These are phyloP conservation scores for Hypomontagnella monticulosa DNA, from an alignment of 495 filamentous ascomycete genomes.

Conservation along the genomic window DNA sequence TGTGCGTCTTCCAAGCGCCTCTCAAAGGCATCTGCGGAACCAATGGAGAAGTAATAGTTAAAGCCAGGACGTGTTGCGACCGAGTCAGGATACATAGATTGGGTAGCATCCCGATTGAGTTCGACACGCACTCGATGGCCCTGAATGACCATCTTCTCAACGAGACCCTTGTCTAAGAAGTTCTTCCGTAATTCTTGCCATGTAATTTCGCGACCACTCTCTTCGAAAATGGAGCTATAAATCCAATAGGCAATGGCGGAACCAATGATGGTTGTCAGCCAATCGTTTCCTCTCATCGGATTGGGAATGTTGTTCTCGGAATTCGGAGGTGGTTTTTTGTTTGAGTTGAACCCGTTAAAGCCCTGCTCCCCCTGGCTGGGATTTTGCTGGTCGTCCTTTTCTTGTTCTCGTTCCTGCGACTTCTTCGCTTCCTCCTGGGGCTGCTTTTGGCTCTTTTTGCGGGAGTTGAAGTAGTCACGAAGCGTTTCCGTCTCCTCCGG, in stretches of 20 bases:
- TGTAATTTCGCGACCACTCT: slow-evolving; percentile 77
- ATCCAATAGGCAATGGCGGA: slow-evolving; percentile 43
- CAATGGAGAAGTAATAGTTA: slow-evolving; percentile 94
- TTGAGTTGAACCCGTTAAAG: slow-evolving; percentile 35
- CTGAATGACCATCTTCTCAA: slow-evolving; percentile 88
- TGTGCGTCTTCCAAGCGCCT: slow-evolving; percentile 86
- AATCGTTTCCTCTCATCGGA: slow-evolving; percentile 37
- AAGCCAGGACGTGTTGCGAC: slow-evolving; percentile 73
- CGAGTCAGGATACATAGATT: slow-evolving; percentile 83
- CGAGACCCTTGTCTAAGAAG: slow-evolving; percentile 94
- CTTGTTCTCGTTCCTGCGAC: slow-evolving; percentile 33
- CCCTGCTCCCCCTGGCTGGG: slow-evolving; percentile 26
- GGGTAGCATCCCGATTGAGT: slow-evolving; percentile 81
- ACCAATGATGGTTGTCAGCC: slow-evolving; percentile 34
- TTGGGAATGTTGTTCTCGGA: slow-evolving; percentile 25
- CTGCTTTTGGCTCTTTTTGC: background rate
- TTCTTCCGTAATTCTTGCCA: slow-evolving; percentile 95
- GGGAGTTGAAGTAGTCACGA: background rate
- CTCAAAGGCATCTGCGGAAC: slow-evolving; percentile 93
- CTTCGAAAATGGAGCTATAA: slow-evolving; percentile 41
- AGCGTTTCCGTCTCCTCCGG: slow-evolving; percentile 1
- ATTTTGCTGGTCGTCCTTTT: slow-evolving; percentile 42
- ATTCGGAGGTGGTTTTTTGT: slow-evolving; percentile 24
- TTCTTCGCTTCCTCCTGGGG: slow-evolving; percentile 38
- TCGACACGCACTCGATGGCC: slow-evolving; percentile 79